A percentile compares a stretch with the other conserved stretches of the same genome.
Conservation (phyloP, 1,284 basidiomycete species). For the Mrakiaceae sp. region DNA sequence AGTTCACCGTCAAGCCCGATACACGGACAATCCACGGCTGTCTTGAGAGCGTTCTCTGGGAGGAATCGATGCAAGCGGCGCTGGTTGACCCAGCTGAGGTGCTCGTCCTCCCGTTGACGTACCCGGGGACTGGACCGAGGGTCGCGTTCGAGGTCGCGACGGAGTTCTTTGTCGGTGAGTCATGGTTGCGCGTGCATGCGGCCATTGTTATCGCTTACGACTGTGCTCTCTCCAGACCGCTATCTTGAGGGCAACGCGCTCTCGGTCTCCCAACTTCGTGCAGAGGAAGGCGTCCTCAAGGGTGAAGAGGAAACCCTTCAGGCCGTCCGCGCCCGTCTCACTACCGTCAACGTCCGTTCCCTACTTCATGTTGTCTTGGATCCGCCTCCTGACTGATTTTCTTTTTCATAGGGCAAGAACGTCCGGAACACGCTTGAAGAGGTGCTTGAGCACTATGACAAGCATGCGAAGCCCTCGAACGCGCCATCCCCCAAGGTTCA, state of each 20-base stretch:
- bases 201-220: background rate
- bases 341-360: conserved; percentile 1
- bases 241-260: background rate
- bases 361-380: background rate
- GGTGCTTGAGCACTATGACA: background rate
- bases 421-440: background rate
- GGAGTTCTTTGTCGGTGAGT: conserved; percentile 6
- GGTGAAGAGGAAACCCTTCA: background rate
- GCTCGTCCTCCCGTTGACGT: background rate
- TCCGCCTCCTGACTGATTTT: background rate
- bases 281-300: background rate
- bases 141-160: background rate
- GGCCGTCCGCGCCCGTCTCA: background rate
- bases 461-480: too few species aligned
- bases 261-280: background rate
- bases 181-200: background rate
- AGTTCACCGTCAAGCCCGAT: too few species aligned
- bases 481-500: too few species aligned
- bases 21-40: too few species aligned
- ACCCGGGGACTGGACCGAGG: background rate
- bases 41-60: too few species aligned
- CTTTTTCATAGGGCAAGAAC: background rate
- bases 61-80: background rate
- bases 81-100: background rate
- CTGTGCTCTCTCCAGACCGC: background rate